Conservation (phyloP, 148 eudicot genomes). For the Heliosperma pusillum region DNA sequence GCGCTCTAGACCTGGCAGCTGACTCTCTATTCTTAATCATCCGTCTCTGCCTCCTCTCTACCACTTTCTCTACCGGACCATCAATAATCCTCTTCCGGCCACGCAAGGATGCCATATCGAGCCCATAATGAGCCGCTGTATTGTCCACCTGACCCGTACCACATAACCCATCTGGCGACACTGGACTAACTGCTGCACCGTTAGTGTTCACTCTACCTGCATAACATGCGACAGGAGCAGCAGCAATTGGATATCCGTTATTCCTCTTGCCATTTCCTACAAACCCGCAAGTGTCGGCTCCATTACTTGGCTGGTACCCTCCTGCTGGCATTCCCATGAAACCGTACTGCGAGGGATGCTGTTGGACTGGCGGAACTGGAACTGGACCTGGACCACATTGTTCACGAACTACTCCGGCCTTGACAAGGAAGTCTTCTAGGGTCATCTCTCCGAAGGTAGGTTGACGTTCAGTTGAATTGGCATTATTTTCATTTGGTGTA, state of each 20-base stretch:
- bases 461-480: slow-evolving; percentile 45
- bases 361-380: neutral
- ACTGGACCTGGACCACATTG: slow-evolving; percentile 8
- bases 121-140: slow-evolving; percentile 42
- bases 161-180: slow-evolving; percentile 59
- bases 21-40: slow-evolving; percentile 93
- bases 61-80: slow-evolving; percentile 81
- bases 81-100: slow-evolving; percentile 65
- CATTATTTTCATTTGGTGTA: slow-evolving; percentile 6
- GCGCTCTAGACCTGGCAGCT: slow-evolving; percentile 89
- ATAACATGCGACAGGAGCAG: slow-evolving; percentile 33
- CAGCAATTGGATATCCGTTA: slow-evolving; percentile 34
- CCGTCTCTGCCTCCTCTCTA: slow-evolving; percentile 84
- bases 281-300: slow-evolving; percentile 38
- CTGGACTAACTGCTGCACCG: slow-evolving; percentile 60
- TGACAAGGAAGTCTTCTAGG: slow-evolving; percentile 72
- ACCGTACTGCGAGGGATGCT: slow-evolving; percentile 39
- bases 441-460: slow-evolving; percentile 93
- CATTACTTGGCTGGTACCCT: slow-evolving; percentile 22
- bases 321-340: slow-evolving; percentile 13
- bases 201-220: slow-evolving; percentile 45
- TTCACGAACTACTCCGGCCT: slow-evolving; percentile 82
- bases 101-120: slow-evolving; percentile 56
- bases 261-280: slow-evolving; percentile 36
- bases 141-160: slow-evolving; percentile 45